Evolutionary conservation across 345 rosid species (phyloP).

Genomic region (Corymbia maculata): DNA sequence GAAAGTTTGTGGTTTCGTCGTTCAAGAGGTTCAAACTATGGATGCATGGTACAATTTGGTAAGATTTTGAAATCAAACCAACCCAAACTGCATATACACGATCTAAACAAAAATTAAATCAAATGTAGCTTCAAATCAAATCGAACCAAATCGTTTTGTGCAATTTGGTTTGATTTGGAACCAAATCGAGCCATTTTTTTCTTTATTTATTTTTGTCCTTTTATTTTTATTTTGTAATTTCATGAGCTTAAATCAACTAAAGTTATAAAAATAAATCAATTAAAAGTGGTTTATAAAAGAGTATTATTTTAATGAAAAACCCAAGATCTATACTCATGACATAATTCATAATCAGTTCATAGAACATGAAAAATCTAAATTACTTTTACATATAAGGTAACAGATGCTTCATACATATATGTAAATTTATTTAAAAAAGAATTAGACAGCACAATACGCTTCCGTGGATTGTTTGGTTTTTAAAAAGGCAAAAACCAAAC

Average conservation of each 20-base stretch:
- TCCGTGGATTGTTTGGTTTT: too few relatives aligned
- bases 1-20: not conserved
- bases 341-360: not conserved
- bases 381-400: not conserved
- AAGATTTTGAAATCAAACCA: not conserved
- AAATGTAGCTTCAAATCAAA: not conserved
- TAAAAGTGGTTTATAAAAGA: not conserved
- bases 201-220: too few relatives aligned
- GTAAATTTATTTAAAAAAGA: too few relatives aligned
- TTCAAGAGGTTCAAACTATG: not conserved
- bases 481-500: too few relatives aligned
- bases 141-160: not conserved
- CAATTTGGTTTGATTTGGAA: not conserved
- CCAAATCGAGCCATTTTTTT: not conserved
- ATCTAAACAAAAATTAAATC: not conserved
- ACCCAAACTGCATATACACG: not conserved
- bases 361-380: not conserved
- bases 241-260: not conserved
- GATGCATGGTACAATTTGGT: not conserved
- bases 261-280: not conserved
- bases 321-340: not conserved
- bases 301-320: not conserved
- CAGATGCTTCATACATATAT: too few relatives aligned
- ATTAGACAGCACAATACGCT: not conserved
- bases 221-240: not conserved